Percentiles rank a stretch among this genome's conserved stretches.
phyloP scores from a whole-genome alignment of 108 stramenopile genomes.

The Craspedostauros australis region DNA sequence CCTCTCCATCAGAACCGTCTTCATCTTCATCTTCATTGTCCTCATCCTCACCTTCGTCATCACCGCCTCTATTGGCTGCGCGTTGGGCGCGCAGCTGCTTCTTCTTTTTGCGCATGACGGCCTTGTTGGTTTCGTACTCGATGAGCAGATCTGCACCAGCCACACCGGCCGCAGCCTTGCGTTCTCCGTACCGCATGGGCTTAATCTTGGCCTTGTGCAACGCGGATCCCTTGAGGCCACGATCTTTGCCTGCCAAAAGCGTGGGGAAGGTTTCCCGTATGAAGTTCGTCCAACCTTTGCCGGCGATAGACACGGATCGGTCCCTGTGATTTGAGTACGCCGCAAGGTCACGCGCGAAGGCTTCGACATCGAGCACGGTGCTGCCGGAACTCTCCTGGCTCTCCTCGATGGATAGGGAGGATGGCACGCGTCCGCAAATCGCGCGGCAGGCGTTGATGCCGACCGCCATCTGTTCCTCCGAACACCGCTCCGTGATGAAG shows the following conservation, averaged over 20 bases:
- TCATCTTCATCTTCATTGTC: constrained; percentile 35
- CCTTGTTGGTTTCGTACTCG: constrained; percentile 77
- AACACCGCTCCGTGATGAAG: constrained; percentile 88
- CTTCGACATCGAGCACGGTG: constrained; percentile 76
- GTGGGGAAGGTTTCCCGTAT: constrained; percentile 89
- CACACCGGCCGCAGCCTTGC: constrained; percentile 74
- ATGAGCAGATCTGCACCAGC: constrained; percentile 90
- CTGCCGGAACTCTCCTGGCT: constrained; percentile 26
- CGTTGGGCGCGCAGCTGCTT: not conserved
- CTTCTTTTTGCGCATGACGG: constrained; percentile 24
- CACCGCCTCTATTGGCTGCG: too few relatives aligned
- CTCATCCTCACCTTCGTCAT: constrained; percentile 38
- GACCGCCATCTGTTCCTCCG: constrained; percentile 93
- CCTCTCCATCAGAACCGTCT: constrained; percentile 41
- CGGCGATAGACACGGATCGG: constrained; percentile 91
- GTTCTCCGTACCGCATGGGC: constrained; percentile 86
- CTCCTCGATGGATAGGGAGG: constrained; percentile 74
- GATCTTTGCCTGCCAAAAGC: constrained; percentile 85
- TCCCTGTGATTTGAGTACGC: constrained; percentile 87
- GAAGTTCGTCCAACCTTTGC: constrained; percentile 85
- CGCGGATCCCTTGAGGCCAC: constrained; percentile 80
- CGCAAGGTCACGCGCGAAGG: constrained; percentile 93
- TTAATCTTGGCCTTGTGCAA: constrained; percentile 68
- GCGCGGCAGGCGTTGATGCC: constrained; percentile 95
- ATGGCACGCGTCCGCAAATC: constrained; percentile 82